A percentile compares a stretch with the other conserved stretches of the same genome.
Conservation (phyloP, 2,329 filamentous ascomycete species). For the Hymenotorrendiella dingleyae region DNA sequence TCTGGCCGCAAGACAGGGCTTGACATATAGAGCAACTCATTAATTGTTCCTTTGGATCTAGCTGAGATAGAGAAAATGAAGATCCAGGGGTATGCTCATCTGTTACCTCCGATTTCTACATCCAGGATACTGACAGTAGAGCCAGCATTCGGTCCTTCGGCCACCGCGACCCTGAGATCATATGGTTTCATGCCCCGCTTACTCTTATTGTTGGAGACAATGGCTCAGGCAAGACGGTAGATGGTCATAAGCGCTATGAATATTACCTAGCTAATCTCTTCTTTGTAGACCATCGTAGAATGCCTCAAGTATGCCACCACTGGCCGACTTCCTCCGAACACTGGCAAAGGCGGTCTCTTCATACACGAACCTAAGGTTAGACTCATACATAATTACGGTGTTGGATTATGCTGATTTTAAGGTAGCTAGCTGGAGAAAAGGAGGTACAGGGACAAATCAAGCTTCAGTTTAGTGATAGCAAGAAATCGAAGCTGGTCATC, state of each 20-base stretch:
- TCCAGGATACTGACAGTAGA: not conserved
- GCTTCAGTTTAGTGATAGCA: constrained; percentile 75
- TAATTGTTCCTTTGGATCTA: constrained; percentile 31
- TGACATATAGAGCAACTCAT: not conserved
- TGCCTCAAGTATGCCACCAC: constrained; percentile 97
- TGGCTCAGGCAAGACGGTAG: constrained; percentile 85
- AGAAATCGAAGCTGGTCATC: constrained; percentile 72
- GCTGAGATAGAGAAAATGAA: constrained; percentile 86
- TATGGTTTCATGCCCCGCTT: constrained; percentile 82
- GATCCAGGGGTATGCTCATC: constrained; percentile 58
- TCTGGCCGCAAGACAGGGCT: not conserved
- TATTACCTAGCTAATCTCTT: constrained; percentile 10
- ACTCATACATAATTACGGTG: not conserved
- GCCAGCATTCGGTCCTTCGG: constrained; percentile 76
- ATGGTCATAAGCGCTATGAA: not conserved
- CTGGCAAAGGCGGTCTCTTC: constrained; percentile 77
- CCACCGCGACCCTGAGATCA: constrained; percentile 66
- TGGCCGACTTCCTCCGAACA: constrained; percentile 83
- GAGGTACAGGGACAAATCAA: constrained; percentile 90
- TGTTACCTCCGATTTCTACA: not conserved
- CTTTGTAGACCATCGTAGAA: constrained; percentile 90
- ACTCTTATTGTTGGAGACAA: constrained; percentile 97
- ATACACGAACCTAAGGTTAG: constrained; percentile 88
- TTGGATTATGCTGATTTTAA: constrained; percentile 14
- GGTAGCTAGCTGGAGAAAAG: constrained; percentile 70